Base-by-base conservation (phyloP, 345 rosid genomes). In the Zanthoxylum bungeanum region DNA sequence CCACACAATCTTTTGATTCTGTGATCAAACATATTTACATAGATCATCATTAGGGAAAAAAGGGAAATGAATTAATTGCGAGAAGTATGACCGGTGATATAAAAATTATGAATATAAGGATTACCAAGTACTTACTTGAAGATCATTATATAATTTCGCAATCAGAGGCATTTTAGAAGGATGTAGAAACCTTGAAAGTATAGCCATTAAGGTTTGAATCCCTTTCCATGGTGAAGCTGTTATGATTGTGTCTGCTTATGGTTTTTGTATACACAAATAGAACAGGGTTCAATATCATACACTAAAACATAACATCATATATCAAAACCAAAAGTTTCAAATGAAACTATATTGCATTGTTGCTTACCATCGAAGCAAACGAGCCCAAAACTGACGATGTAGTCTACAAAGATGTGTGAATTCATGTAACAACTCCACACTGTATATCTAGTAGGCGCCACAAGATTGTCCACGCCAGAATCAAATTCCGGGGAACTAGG, bases 371-470 rank as follows among this genome's bases (percentile, higher is more conserved):
- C 17, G 30, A 55, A 21, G 34, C 52, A 63, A 16, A 75, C 73
- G 55, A 76, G 33, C 74, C 76, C 79, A 81, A 89, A 81, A 71
- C 91, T 85, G 77, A 87, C 65, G 69, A 85, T 74, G 71, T 73
- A 83, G 66, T 78, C 84, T 1, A 85, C 83, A 37, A 59, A 78
- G 72, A 89, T 80, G 71, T 84, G 87, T 34, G 87, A 73, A 70
- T 84, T 87, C 85, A 84, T 67, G 66, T 68, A 72, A 82, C 76
- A 64, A 72, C 74, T 77, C 94, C 94, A 89, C 25, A 87, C 68
- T 25, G 80, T 68, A 71, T 81, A 84, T 31, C 75, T 79, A 36
- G 51, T 70, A 5, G 90, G 90, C 14, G 40, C 71, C 56, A 61
- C 67, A 68, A 84, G 79, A 73, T 80, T 75, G 75, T 89, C 91